Evolutionary conservation across 352 stramenopile genomes (phyloP).

Genomic region (Pythium guiyangense): DNA sequence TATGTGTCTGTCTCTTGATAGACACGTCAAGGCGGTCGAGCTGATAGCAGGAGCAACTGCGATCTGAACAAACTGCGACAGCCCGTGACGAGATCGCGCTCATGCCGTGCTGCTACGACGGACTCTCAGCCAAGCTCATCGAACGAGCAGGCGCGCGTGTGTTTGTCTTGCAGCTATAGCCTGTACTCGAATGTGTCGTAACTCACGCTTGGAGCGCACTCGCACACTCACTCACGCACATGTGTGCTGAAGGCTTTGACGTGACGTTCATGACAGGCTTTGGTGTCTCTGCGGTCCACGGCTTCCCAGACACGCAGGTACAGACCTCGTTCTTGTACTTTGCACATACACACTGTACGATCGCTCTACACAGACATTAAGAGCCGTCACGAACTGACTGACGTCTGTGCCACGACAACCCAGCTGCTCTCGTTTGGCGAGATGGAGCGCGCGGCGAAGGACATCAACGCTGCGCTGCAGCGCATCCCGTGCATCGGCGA

Average conservation of each 20-base stretch:
- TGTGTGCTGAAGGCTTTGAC: conserved; percentile 51
- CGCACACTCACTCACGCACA: too few relatives aligned
- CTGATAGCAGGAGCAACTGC: neutral
- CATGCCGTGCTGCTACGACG: conserved; percentile 92
- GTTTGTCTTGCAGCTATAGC: too few relatives aligned
- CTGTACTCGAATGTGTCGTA: too few relatives aligned
- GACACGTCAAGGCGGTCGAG: too few relatives aligned
- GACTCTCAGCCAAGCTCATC: conserved; percentile 86
- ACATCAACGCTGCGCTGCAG: conserved; percentile 37
- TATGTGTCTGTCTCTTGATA: neutral
- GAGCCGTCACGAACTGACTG: too few relatives aligned
- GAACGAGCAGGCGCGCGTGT: conserved; percentile 40
- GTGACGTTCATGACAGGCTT: conserved; percentile 94
- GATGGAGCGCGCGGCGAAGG: conserved; percentile 39
- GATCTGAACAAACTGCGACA: conserved; percentile 4
- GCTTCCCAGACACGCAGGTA: conserved; percentile 81
- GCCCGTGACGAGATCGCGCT: conserved; percentile 55
- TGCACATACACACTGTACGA: too few relatives aligned
- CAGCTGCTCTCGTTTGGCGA: conserved; percentile 63
- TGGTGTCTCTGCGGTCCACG: conserved; percentile 81
- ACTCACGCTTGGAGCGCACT: too few relatives aligned
- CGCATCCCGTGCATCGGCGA: conserved; percentile 74
- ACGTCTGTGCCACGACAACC: too few relatives aligned
- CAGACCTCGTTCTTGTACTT: too few relatives aligned
- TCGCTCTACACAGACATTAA: too few relatives aligned